These are phyloP conservation scores for Sporormia fimetaria DNA, from an alignment of 495 filamentous ascomycete genomes.

Conservation along the genomic window DNA sequence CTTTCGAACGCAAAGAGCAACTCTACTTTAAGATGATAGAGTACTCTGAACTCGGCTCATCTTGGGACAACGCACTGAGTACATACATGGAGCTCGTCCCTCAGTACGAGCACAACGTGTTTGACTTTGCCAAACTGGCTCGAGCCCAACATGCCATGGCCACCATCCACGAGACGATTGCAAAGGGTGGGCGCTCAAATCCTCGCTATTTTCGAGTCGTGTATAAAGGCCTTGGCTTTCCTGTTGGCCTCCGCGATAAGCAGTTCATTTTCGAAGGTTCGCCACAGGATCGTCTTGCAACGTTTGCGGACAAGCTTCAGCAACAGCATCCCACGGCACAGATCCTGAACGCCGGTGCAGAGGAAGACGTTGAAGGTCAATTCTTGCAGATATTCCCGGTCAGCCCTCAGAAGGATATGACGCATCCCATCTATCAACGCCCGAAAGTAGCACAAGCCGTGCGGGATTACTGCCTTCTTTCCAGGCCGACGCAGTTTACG, in stretches of 20 bases:
- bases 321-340: constrained; percentile 81
- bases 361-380: constrained; percentile 83
- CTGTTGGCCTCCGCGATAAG: constrained; percentile 67
- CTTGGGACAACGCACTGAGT: constrained; percentile 81
- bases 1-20: constrained; percentile 86
- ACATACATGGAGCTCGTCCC: constrained; percentile 81
- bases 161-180: constrained; percentile 78
- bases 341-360: constrained; percentile 57
- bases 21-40: constrained; percentile 92
- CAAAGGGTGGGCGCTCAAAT: constrained; percentile 62
- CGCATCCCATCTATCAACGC: constrained; percentile 79
- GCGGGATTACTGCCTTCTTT: constrained; percentile 71
- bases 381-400: constrained; percentile 77
- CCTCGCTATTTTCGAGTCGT: constrained; percentile 86
- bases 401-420: constrained; percentile 66
- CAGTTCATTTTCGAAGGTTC: constrained; percentile 85
- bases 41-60: constrained; percentile 81
- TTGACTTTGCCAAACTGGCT: constrained; percentile 86
- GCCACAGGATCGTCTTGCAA: constrained; percentile 59
- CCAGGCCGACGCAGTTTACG: constrained; percentile 61
- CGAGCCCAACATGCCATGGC: constrained; percentile 84
- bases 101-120: constrained; percentile 80
- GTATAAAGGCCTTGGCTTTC: constrained; percentile 88
- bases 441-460: constrained; percentile 70
- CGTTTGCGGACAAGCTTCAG: constrained; percentile 87